Base-by-base conservation (phyloP, 2,329 filamentous ascomycete species). In the Penicillium janthinellum region DNA sequence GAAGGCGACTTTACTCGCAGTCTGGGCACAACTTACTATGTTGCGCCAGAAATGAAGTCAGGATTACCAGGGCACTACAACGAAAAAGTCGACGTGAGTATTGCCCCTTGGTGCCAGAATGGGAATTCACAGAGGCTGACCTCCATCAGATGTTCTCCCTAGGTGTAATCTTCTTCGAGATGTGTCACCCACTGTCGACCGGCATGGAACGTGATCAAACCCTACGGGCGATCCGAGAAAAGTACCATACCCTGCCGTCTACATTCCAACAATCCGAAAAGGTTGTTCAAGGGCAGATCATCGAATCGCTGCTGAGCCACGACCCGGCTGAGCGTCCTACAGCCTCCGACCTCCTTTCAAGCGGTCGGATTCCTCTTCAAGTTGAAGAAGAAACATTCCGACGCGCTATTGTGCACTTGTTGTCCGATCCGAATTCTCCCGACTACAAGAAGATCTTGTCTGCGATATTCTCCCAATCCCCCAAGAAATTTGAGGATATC, bases 131-230 rank as follows among this genome's bases (percentile, higher is more conserved):
- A 22, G n/a, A 49, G 58, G 44, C 60, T 70, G 14, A 68, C 54
- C 10, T 22, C n/a, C 15, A 45, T 8, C 55, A 75, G 84, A 98
- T 99, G 94, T 99, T 95, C 73, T 97, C 94, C 0, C 82, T 99
- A 44, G 95, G 95, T 0, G 90, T 99, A 64, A 98, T 99, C 58
- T 96, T 99, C 78, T 98, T 97, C 67, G 95, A 99, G 76, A 99
- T 99, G 95, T 96, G 90, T 70, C 82, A 86, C 65, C 78, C 83
- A 3, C 76, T 89, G 47, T 79, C 79, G 17, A 89, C 87, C 0
- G 81, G 79, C 2, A 88, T 88, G 84, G 87, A 89, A 70, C 80
- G 87, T 42, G 83, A 85, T 61, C 78, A 83, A 42, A 82, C 93
- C 4, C 81, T 97, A 31, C 84, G 89, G 54, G 80, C 84, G 56